Percentiles rank a stretch among this genome's conserved stretches.
phyloP scores from a whole-genome alignment of 1,139 yeast genomes.

The Yamadazyma mexicana region DNA sequence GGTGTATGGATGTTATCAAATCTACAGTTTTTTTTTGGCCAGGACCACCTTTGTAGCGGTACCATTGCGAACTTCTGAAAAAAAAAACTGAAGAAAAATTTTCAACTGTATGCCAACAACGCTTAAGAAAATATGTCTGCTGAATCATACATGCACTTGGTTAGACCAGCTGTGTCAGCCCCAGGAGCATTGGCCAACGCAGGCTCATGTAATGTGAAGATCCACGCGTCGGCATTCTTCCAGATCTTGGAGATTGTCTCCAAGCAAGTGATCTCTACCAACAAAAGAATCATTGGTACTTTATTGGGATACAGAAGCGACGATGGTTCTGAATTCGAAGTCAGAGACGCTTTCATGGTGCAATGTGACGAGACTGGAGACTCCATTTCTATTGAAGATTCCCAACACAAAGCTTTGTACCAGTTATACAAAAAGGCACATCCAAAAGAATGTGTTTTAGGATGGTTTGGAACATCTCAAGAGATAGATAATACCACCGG shows the following conservation, averaged over 20 bases:
- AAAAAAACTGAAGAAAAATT: conserved; percentile 1
- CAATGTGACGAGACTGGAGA: conserved; percentile 79
- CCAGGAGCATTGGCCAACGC: conserved; percentile 51
- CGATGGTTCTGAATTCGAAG: conserved; percentile 77
- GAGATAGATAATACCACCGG: conserved; percentile 74
- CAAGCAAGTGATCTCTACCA: conserved; percentile 41
- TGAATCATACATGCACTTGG: conserved; percentile 49
- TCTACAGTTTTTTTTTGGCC: not conserved
- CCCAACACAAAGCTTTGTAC: conserved; percentile 68
- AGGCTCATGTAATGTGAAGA: conserved; percentile 51
- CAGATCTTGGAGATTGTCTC: conserved; percentile 58
- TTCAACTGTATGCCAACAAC: no score
- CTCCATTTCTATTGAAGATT: conserved; percentile 74
- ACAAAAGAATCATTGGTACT: conserved; percentile 77
- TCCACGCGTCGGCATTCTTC: conserved; percentile 73
- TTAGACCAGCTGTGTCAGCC: conserved; percentile 59
- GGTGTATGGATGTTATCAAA: no score
- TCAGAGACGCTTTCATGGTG: conserved; percentile 78
- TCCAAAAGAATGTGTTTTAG: conserved; percentile 78
- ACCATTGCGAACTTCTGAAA: not conserved
- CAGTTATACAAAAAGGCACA: conserved; percentile 76
- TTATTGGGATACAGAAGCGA: conserved; percentile 80
- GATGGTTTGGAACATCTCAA: conserved; percentile 79
- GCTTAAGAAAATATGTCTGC: conserved; percentile 4
- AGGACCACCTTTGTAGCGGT: no score